These are phyloP conservation scores for Lupinus albus DNA, from an alignment of 306 rosid species.

Conservation along the genomic window DNA sequence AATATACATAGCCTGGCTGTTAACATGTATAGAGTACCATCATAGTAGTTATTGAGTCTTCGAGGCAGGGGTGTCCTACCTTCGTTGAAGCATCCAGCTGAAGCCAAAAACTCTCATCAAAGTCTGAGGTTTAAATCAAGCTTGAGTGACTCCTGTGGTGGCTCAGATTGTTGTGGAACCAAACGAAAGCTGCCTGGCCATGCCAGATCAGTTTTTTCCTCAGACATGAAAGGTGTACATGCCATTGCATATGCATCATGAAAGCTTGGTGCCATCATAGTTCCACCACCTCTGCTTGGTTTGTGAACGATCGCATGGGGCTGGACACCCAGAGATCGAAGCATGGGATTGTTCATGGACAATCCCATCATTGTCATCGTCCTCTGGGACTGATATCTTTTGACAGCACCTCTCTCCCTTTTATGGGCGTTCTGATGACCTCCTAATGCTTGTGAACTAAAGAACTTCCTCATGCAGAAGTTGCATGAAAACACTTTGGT, in stretches of 20 bases:
- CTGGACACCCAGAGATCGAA: slow-evolving; percentile 71
- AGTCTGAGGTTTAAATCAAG: slow-evolving; percentile 86
- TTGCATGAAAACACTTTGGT: slow-evolving; percentile 83
- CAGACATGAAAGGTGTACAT: slow-evolving; percentile 56
- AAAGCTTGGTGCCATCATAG: slow-evolving; percentile 58
- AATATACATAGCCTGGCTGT: slow-evolving; percentile 5
- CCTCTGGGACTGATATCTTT: slow-evolving; percentile 81
- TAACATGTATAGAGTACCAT: slow-evolving; percentile 36
- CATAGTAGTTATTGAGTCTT: slow-evolving; percentile 38
- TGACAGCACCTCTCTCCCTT: slow-evolving; percentile 92
- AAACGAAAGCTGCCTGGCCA: slow-evolving; percentile 97
- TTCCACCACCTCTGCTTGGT: slow-evolving; percentile 56
- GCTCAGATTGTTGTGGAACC: slow-evolving; percentile 50
- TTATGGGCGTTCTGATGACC: slow-evolving; percentile 98
- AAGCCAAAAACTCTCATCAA: slow-evolving; percentile 44
- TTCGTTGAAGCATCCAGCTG: slow-evolving; percentile 32
- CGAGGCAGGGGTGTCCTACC: slow-evolving; percentile 46
- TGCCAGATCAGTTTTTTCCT: slow-evolving; percentile 54
- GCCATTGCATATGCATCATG: slow-evolving; percentile 58
- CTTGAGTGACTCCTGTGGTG: slow-evolving; percentile 53
- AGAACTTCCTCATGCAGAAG: slow-evolving; percentile 93
- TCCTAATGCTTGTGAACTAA: slow-evolving; percentile 91
- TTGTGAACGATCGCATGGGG: slow-evolving; percentile 83
- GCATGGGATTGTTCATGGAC: slow-evolving; percentile 47
- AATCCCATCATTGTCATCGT: slow-evolving; percentile 70